Percentiles rank a stretch among this genome's conserved stretches.
These are phyloP conservation scores for Fusarium sambucinum DNA, from an alignment of 2,329 filamentous ascomycete genomes.

Conservation along the genomic window DNA sequence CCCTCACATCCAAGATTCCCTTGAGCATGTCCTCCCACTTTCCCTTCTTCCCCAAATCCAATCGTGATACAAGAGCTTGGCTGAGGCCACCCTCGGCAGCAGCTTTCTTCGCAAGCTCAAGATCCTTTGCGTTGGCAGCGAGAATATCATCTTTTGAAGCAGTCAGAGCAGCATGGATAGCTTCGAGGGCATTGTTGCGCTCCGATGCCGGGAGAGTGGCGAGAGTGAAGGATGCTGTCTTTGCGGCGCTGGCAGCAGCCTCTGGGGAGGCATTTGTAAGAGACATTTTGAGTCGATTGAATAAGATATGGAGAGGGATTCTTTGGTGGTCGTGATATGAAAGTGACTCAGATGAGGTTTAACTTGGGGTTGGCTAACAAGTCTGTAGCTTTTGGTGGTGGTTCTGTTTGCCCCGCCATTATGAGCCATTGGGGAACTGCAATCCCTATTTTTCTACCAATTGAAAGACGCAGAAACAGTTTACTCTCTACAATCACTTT, in stretches of 20 bases:
- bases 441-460: neutral
- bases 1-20: constrained; percentile 89
- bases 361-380: constrained; percentile 1
- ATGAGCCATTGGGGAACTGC: constrained; percentile 6
- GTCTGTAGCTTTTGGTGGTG: constrained; percentile 1
- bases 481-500: neutral
- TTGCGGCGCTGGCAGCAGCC: constrained; percentile 82
- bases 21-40: constrained; percentile 99
- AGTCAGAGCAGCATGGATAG: constrained; percentile 82
- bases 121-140: constrained; percentile 85
- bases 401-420: constrained; percentile 40
- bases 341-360: constrained; percentile 33
- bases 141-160: constrained; percentile 80
- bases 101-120: constrained; percentile 78
- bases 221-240: constrained; percentile 83
- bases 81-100: constrained; percentile 81
- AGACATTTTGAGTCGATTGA: constrained; percentile 71
- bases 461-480: neutral
- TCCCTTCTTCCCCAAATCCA: constrained; percentile 86
- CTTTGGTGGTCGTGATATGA: constrained; percentile 7
- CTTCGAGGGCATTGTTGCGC: constrained; percentile 86
- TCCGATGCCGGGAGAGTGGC: constrained; percentile 80
- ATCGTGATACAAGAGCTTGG: constrained; percentile 84
- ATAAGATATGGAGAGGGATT: constrained; percentile 11
- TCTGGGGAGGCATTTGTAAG: constrained; percentile 85